These are phyloP conservation scores for Scedosporium aurantiacum DNA, from an alignment of 2,329 filamentous ascomycete species.

Conservation along the genomic window DNA sequence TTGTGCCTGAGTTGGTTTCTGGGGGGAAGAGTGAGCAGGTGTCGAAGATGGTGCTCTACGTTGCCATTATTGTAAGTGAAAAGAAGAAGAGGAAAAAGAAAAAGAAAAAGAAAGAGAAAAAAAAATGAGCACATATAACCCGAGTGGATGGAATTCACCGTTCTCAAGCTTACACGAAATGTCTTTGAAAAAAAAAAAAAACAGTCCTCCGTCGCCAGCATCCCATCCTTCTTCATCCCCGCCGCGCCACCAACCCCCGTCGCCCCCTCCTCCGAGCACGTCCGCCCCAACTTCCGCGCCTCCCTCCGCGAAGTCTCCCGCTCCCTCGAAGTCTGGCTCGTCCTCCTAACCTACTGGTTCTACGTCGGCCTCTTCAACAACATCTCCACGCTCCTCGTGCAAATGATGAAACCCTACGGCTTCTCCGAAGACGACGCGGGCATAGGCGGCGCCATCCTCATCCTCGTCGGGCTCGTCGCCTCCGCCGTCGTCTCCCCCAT, in stretches of 20 bases:
- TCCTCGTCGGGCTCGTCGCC: conserved; percentile 71
- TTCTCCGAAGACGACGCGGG: conserved; percentile 77
- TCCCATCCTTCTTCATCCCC: conserved; percentile 77
- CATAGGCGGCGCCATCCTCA: conserved; percentile 79
- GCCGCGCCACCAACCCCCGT: conserved; percentile 65
- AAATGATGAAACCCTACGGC: conserved; percentile 77
- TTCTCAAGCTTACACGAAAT: too few species aligned
- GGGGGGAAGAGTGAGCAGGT: conserved; percentile 41
- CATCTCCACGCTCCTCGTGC: conserved; percentile 76
- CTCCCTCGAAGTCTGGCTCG: conserved; percentile 66
- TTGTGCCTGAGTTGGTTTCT: conserved; percentile 65
- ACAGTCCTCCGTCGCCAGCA: conserved; percentile 49
- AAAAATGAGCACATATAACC: too few species aligned
- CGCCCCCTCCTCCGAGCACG: conserved; percentile 52
- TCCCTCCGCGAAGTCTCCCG: conserved; percentile 41
- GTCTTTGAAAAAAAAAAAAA: too few species aligned
- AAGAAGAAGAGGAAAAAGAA: too few species aligned
- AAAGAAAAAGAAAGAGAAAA: too few species aligned
- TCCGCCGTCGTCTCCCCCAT: conserved; percentile 70
- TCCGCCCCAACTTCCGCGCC: conserved; percentile 39
- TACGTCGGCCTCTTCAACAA: conserved; percentile 95
- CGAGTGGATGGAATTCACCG: too few species aligned
- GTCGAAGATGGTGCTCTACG: conserved; percentile 73
- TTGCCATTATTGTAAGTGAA: conserved; percentile 63
- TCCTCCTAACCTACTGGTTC: conserved; percentile 68